Base-by-base conservation (phyloP, 805 yeast genomes). In the Pichia sporocuriosa region DNA sequence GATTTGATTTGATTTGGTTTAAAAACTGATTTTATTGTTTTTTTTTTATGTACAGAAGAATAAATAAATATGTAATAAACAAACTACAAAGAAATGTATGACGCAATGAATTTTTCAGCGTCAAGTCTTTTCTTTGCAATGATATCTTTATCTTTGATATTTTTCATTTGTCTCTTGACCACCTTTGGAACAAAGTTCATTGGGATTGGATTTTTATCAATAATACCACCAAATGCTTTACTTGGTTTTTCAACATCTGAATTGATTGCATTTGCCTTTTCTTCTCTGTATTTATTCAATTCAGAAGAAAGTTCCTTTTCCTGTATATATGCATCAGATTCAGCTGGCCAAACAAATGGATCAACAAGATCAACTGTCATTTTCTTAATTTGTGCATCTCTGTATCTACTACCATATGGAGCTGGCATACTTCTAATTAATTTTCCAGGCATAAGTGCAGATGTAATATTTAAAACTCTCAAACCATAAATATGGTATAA, bases 311-410 rank as follows among this genome's bases (percentile, higher is more conserved):
- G 50, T 17, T 48, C 47, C 24, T 48, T 43, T 22, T 61, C 72
- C 43, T 44, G 62, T 46, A 52, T 51, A 49, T 42, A 63, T 53
- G 50, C 66, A 55, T 54, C 53, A n/a, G 58, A 54, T 34, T 66
- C 70, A 29, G 74, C 81, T 4, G 99, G 99, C 96, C 97, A 93
- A 35, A 93, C 73, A 59, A 93, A 93, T 20, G 99, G 98, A 51
- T 90, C 87, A 44, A 79, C 80, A 90, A 93, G 84, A 54, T 89
- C 97, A 39, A 93, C 83, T 19, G 96, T 90, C 97, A 93, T 93
- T 65, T 88, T 89, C 69, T 93, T 93, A 50, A 77, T 74, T 65
- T 87, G 96, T 1, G 89, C 79, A 7, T 71, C 68, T 64, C 95
- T 76, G 66, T 73, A 77, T 59, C 96, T 79, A 15, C 87, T 81